phyloP scores from a whole-genome alignment of 1,139 yeast species.

The Hemisphaericaspora xylanilytica region DNA sequence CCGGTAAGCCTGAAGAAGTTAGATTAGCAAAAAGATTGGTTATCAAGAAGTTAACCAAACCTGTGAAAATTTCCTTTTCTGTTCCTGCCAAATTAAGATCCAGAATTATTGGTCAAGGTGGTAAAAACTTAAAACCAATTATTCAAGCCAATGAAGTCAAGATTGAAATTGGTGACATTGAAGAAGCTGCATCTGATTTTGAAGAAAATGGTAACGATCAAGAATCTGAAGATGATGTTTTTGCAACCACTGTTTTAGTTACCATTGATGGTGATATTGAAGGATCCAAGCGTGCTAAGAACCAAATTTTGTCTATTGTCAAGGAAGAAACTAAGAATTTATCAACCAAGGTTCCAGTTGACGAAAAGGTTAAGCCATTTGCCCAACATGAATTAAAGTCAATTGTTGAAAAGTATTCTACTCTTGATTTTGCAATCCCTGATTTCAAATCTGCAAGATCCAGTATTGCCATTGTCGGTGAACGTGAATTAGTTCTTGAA shows the following conservation, averaged over 20 bases:
- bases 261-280: slow-evolving; percentile 82
- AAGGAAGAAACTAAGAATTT: slow-evolving; percentile 67
- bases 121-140: slow-evolving; percentile 78
- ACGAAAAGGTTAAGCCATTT: slow-evolving; percentile 51
- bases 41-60: slow-evolving; percentile 74
- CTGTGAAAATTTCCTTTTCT: slow-evolving; percentile 56
- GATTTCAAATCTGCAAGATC: slow-evolving; percentile 24
- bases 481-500: slow-evolving; percentile 55
- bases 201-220: slow-evolving; percentile 23
- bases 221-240: slow-evolving; percentile 40
- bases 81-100: slow-evolving; percentile 82
- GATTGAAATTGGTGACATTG: slow-evolving; percentile 61
- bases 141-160: slow-evolving; percentile 68
- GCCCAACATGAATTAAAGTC: slow-evolving; percentile 31
- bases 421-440: slow-evolving; percentile 36
- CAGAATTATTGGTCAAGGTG: slow-evolving; percentile 85
- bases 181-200: slow-evolving; percentile 19
- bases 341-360: slow-evolving; percentile 48
- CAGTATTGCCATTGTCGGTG: slow-evolving; percentile 54
- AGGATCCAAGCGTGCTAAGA: slow-evolving; percentile 74
- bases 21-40: slow-evolving; percentile 73
- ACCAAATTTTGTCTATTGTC: slow-evolving; percentile 69
- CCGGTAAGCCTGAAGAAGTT: slow-evolving; percentile 72
- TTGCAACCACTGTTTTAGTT: slow-evolving; percentile 57
- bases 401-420: slow-evolving; percentile 21